phyloP scores from a whole-genome alignment of 23 red algal genomes.

The Chondrus crispus region DNA sequence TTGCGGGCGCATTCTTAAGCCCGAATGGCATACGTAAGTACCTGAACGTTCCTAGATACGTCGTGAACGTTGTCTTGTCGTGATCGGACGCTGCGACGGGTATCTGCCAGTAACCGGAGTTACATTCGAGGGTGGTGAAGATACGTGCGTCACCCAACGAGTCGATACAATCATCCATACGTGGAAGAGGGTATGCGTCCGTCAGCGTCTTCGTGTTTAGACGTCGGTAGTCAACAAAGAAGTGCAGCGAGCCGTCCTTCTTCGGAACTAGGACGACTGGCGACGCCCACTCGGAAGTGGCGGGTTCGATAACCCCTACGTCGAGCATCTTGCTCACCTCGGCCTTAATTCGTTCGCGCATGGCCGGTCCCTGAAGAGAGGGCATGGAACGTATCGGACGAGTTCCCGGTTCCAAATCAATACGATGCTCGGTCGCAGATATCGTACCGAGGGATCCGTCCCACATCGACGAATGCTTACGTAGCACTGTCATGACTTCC shows the following conservation, averaged over 20 bases:
- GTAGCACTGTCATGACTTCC: too few species aligned
- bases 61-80: not conserved
- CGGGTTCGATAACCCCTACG: not conserved
- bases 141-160: not conserved
- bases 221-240: slow-evolving; percentile 15
- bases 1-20: not conserved
- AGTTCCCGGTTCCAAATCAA: too few species aligned
- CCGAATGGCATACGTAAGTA: not conserved
- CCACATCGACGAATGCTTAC: too few species aligned
- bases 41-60: not conserved
- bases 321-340: too few species aligned
- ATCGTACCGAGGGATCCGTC: too few species aligned
- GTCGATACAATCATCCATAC: slow-evolving; percentile 23
- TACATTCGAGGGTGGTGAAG: slow-evolving; percentile 5
- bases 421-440: too few species aligned
- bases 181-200: not conserved
- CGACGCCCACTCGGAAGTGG: not conserved
- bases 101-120: slow-evolving; percentile 23
- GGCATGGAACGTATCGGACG: too few species aligned
- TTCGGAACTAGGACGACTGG: slow-evolving; percentile 14
- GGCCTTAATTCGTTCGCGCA: too few species aligned
- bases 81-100: not conserved
- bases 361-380: too few species aligned
- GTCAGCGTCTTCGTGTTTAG: not conserved
- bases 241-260: not conserved